Evolutionary conservation across 2,329 filamentous ascomycete species (phyloP), one percentile per base, ranked within the genome.

Genomic region (Botrytis elliptica): DNA sequence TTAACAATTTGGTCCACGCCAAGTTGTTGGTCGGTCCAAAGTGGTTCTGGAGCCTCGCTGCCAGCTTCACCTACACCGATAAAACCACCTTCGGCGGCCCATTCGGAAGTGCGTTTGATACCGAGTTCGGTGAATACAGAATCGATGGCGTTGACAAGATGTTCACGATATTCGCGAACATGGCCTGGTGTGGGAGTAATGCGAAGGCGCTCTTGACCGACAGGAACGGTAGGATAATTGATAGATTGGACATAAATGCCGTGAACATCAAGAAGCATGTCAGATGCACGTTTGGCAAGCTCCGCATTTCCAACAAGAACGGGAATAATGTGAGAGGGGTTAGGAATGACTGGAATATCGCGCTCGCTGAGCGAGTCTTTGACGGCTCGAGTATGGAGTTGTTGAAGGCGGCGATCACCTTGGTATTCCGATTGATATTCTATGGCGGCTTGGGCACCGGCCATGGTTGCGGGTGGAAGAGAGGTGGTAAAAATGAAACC

Each of bases 401-500:
- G 96, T 85, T 99, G 96, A 67, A 98, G 90, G 72, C 92, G 89
- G 71, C 96, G 92, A 83, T 99, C 96, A 73, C 93, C 93, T 79
- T 92, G 89, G 82, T 97, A 92, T 69, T 86, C 86, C 85, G 93
- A 92, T 83, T 98, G 96, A 82, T 98, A 98, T 81, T 98, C 93
- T 79, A 99, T 98, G 52, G 96, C 94, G 1, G 93, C 87, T 82
- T 91, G 90, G 36, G 96, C 96, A 72, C 96, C 96, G 33, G 96
- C 95, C 96, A 99, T 99, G 76, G 94, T 97, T 22, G 96, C 94
- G 0, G 96, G 96, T 6, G 96, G 96, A 20, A 99, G 90, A 16
- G 95, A 97, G 8, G 96, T 99, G 65, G 96, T 99, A 86, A 99
- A 99, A 83, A 99, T 99, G 85, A 99, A 99, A 42, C 96, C 96